Evolutionary conservation across 2,329 filamentous ascomycete genomes (phyloP).

Genomic region (Plenodomus biglobosus): DNA sequence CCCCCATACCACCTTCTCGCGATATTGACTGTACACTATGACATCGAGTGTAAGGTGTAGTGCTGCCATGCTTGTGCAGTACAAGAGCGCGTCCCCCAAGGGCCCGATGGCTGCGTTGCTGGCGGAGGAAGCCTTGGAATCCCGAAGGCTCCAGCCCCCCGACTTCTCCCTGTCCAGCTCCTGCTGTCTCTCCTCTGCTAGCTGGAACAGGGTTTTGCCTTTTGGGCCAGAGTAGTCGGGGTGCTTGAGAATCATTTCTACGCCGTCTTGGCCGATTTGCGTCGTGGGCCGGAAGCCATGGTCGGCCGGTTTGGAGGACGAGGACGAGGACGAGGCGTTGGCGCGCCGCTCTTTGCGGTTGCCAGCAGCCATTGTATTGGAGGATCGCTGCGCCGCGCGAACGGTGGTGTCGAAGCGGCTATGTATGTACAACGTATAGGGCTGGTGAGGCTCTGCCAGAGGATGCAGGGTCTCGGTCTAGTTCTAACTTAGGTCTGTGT

Average conservation of each 20-base stretch:
- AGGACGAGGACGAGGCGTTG: slow-evolving; percentile 30
- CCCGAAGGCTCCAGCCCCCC: slow-evolving; percentile 49
- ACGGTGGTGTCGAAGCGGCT: neutral
- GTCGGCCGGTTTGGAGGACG: slow-evolving; percentile 16
- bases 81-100: slow-evolving; percentile 52
- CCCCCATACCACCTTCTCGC: slow-evolving; percentile 64
- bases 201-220: slow-evolving; percentile 70
- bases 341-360: slow-evolving; percentile 53
- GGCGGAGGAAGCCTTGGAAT: slow-evolving; percentile 39
- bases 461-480: too few species aligned
- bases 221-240: slow-evolving; percentile 65
- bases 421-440: too few species aligned
- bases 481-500: too few species aligned
- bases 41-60: slow-evolving; percentile 78
- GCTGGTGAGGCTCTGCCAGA: too few species aligned
- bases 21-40: slow-evolving; percentile 76
- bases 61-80: slow-evolving; percentile 63
- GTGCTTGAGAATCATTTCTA: slow-evolving; percentile 64
- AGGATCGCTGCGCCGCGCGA: neutral
- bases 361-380: slow-evolving; percentile 26
- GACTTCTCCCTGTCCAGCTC: slow-evolving; percentile 52
- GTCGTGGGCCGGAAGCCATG: slow-evolving; percentile 43
- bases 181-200: slow-evolving; percentile 64
- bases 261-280: slow-evolving; percentile 48
- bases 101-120: slow-evolving; percentile 47